These are phyloP conservation scores for Solanum bulbocastanum DNA, from an alignment of 257 asterid species.

Conservation along the genomic window DNA sequence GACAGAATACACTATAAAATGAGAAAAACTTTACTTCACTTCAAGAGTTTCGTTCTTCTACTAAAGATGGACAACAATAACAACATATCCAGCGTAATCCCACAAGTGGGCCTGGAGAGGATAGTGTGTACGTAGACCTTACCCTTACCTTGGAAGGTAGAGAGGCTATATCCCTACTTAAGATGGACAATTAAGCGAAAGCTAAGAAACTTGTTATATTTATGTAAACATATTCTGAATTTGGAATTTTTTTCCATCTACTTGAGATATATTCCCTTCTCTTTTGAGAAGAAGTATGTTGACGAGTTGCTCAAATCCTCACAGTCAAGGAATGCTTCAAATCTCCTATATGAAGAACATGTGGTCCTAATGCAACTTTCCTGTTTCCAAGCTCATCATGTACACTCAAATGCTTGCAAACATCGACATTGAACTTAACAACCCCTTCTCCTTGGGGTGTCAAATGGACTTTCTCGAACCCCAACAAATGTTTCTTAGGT, in stretches of 20 bases:
- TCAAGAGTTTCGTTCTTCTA: not conserved
- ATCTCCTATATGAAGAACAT: constrained; percentile 47
- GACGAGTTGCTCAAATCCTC: constrained; percentile 17
- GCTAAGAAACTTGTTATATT: constrained; percentile 11
- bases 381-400: constrained; percentile 46
- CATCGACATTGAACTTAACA: constrained; percentile 42
- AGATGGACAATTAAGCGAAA: constrained; percentile 2
- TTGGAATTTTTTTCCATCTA: not conserved
- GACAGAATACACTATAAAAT: not conserved
- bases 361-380: constrained; percentile 51
- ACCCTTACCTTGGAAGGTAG: not conserved
- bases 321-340: constrained; percentile 38
- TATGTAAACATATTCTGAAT: not conserved
- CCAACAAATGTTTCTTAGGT: constrained; percentile 42
- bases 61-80: not conserved
- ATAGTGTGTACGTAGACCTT: not conserved
- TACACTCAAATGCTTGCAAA: constrained; percentile 62
- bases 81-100: not conserved
- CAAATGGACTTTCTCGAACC: constrained; percentile 42
- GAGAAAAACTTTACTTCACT: not conserved
- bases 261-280: not conserved
- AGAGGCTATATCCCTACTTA: not conserved
- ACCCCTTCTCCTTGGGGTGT: constrained; percentile 22
- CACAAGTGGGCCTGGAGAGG: not conserved
- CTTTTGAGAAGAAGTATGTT: not conserved